Percentiles rank a stretch among this genome's conserved stretches.
These are phyloP conservation scores for Lablab purpureus DNA, from an alignment of 306 rosid genomes.

Conservation along the genomic window DNA sequence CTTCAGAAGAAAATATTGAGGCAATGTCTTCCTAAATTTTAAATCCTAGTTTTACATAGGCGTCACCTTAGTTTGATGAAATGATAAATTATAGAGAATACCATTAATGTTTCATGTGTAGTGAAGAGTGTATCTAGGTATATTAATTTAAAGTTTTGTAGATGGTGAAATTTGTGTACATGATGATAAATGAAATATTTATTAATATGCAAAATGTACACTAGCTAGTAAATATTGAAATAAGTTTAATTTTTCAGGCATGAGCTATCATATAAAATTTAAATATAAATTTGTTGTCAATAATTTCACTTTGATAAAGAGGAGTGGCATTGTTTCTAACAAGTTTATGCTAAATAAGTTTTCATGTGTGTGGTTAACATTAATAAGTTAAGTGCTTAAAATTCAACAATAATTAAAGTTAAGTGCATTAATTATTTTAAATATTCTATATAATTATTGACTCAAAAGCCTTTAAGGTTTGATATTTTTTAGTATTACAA, in stretches of 20 bases:
- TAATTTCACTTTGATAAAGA: neutral
- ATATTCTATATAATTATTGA: no score
- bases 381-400: no score
- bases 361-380: no score
- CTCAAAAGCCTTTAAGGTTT: no score
- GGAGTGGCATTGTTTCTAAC: neutral
- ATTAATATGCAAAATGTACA: neutral
- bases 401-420: no score
- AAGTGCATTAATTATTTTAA: no score
- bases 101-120: slow-evolving; percentile 34
- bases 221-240: neutral
- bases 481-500: no score
- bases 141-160: slow-evolving; percentile 32
- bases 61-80: slow-evolving; percentile 43
- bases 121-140: slow-evolving; percentile 38
- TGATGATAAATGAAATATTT: neutral
- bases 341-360: no score
- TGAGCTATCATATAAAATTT: neutral
- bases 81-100: slow-evolving; percentile 11
- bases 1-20: slow-evolving; percentile 55
- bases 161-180: neutral
- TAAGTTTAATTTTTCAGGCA: neutral
- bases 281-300: neutral
- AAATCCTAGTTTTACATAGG: slow-evolving; percentile 39
- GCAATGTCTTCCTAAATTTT: slow-evolving; percentile 47